Evolutionary conservation across 331 rosid species (phyloP), one percentile per base, ranked within the genome.

Genomic region (Dryas integrifolia): DNA sequence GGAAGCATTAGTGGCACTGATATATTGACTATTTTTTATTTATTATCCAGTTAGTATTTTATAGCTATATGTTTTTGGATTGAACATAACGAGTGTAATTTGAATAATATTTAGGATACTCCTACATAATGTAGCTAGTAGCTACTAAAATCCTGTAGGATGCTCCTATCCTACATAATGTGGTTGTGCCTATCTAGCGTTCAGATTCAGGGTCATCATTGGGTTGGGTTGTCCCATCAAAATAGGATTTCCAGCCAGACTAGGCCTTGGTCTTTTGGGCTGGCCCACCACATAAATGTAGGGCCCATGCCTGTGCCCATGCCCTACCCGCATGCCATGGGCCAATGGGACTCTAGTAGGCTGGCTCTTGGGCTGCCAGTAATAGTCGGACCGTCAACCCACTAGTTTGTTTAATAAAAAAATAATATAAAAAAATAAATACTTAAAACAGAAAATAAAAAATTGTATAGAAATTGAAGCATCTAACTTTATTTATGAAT

Each of bases 1-100:
- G 44, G 65, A 39, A 39, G 40, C 77, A 38, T 41, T 47, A 72
- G 58, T 48, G 15, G 53, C 60, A 14, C 45, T 64, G 5, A 14
- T 48, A 21, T 21, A 21, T 21, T 21, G 24, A 24, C 24, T 73
- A 21, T 12, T 21, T 26, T 50, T 64, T 5, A 39, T 30, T 12
- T 30, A n/a, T 51, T 52, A 44, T 55, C 49, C 18, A 39, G 0
- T 52, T 21, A 10, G 5, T 40, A 52, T 52, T 52, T 5, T 16
- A 53, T 53, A 16, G 46, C 24, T 4, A 13, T 66, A 15, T 16
- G 39, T 47, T 53, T 41, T 15, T 38, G 16, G 38, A 24, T 6
- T 0, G 41, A 55, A 69, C 41, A 53, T 16, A 16, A 41, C 0
- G 9, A 40, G 3, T 18, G 39, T 11, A 15, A 11, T 40, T 38